Conservation (phyloP, 73 alveolate genomes). For the Effrenium voratum region DNA sequence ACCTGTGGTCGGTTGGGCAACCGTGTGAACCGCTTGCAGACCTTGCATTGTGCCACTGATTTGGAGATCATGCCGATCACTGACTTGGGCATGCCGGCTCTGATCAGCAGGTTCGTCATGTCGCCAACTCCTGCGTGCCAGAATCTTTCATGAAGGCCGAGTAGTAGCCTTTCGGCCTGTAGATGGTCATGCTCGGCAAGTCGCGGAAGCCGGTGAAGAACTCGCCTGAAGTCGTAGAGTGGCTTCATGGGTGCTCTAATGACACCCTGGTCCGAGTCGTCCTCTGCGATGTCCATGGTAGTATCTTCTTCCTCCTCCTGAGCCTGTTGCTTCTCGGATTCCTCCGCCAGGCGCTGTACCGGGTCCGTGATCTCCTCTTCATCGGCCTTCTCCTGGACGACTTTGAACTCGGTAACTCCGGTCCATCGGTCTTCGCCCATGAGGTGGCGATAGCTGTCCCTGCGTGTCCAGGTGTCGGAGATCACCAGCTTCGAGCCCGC, state of each 20-base stretch:
- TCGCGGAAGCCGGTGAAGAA: background rate
- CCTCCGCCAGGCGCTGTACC: background rate
- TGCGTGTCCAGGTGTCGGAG: background rate
- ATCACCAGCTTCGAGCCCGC: background rate
- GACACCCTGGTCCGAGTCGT: background rate
- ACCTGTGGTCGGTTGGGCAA: background rate
- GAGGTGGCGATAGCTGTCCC: background rate
- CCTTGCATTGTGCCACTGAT: background rate
- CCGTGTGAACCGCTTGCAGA: background rate
- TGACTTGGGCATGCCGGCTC: background rate
- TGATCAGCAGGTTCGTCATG: background rate
- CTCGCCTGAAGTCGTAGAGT: slow-evolving; percentile 10
- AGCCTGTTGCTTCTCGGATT: background rate
- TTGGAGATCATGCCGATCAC: background rate
- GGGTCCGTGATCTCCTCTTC: background rate
- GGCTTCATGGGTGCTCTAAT: background rate
- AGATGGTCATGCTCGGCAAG: background rate
- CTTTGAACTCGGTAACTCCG: background rate
- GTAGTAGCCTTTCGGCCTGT: background rate
- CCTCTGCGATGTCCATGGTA: background rate
- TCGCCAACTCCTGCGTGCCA: background rate
- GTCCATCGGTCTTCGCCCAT: background rate
- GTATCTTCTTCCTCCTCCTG: background rate
- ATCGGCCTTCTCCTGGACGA: background rate
- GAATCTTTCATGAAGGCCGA: slow-evolving; percentile 5